Conservation (phyloP, 495 filamentous ascomycete species). For the Trichoderma parareesei region DNA sequence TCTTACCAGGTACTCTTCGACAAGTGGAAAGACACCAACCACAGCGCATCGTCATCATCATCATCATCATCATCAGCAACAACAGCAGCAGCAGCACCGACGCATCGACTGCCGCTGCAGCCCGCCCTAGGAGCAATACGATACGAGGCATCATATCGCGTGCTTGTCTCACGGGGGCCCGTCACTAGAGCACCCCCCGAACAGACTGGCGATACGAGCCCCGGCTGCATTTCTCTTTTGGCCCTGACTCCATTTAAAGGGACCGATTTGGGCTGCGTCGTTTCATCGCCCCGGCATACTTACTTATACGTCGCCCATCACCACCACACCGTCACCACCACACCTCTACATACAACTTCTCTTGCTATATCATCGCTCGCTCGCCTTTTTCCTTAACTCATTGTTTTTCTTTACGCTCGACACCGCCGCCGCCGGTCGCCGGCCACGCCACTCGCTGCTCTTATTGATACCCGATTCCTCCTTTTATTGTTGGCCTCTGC, state of each 20-base stretch:
- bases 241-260: neutral
- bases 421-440: neutral
- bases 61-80: neutral
- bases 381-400: too few species aligned
- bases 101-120: neutral
- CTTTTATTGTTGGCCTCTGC: neutral
- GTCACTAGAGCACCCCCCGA: neutral
- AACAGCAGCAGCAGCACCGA: neutral
- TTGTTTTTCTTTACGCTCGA: too few species aligned
- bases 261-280: neutral
- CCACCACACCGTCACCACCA: too few species aligned
- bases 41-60: neutral
- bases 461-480: neutral
- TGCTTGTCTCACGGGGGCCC: constrained; percentile 5
- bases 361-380: too few species aligned
- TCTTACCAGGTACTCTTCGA: too few species aligned
- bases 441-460: constrained; percentile 2
- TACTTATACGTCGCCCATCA: too few species aligned
- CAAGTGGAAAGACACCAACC: neutral
- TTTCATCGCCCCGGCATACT: neutral
- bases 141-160: constrained; percentile 8
- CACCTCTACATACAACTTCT: too few species aligned
- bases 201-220: neutral
- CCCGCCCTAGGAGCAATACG: neutral
- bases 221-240: neutral